Evolutionary conservation across 352 stramenopile genomes (phyloP).

Genomic region (Halophytophthora polymorphica): DNA sequence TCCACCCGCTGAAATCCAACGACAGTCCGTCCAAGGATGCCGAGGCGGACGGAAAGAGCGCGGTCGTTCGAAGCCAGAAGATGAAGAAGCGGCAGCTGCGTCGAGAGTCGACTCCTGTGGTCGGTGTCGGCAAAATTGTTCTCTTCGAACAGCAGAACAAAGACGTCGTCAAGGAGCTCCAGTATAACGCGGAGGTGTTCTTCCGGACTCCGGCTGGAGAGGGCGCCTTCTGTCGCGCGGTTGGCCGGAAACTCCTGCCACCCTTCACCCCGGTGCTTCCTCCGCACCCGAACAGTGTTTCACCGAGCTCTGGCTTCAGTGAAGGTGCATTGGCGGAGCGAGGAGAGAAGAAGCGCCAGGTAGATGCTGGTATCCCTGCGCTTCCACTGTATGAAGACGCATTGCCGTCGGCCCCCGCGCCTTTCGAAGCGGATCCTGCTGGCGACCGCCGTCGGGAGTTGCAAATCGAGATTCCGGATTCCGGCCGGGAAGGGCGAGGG

Average conservation of each 20-base stretch:
- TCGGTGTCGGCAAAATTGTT: constrained; percentile 79
- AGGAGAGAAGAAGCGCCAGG: constrained; percentile 6
- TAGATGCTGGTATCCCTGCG: constrained; percentile 3
- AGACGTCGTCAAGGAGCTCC: constrained; percentile 88
- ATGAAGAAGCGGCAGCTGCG: constrained; percentile 68
- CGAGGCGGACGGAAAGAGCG: constrained; percentile 17
- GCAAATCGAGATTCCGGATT: constrained; percentile 28
- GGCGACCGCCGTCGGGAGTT: constrained; percentile 20
- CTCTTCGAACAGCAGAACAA: constrained; percentile 90
- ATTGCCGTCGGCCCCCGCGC: constrained; percentile 15
- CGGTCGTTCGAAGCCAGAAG: constrained; percentile 51
- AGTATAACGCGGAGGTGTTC: constrained; percentile 87
- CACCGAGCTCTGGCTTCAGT: constrained; percentile 1
- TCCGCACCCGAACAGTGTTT: constrained; percentile 26
- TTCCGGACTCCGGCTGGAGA: constrained; percentile 63
- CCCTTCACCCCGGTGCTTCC: constrained; percentile 37
- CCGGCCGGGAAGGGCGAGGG: constrained; percentile 5
- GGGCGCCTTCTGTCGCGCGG: constrained; percentile 66
- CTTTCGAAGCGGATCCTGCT: constrained; percentile 10
- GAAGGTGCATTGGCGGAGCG: constrained; percentile 11
- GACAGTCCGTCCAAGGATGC: constrained; percentile 18
- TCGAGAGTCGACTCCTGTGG: constrained; percentile 62
- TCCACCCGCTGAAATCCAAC: constrained; percentile 40
- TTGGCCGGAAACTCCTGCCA: constrained; percentile 53
- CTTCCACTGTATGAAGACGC: constrained; percentile 27